Evolutionary conservation across 805 yeast genomes (phyloP), one percentile per base, ranked within the genome.

Genomic region (Cyberlindnera nakhonratchasimensis): DNA sequence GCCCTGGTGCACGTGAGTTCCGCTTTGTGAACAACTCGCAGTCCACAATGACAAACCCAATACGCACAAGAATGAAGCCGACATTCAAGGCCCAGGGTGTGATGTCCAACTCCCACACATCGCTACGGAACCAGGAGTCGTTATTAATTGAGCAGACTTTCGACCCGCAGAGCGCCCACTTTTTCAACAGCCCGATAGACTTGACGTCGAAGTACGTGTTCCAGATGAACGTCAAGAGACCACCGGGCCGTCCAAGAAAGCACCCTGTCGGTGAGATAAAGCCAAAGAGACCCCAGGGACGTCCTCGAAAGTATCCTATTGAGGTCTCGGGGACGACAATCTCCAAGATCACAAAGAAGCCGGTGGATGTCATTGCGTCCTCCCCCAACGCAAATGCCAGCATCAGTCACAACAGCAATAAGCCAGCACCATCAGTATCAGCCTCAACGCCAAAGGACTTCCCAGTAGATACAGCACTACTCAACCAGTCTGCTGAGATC

Each of bases 201-300:
- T 35, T 31, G 20, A 29, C 38, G 13, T 14, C 36, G 12, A 48
- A 47, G 32, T 55, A 52, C 29, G 36, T 48, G 0, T 52, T 55
- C 30, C 58, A 56, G 24, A 25, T 45, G 32, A 46, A 51, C 18
- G 38, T 55, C 14, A 74, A 53, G 69, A 71, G 58, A 62, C 67
- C 57, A 43, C 61, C 77, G 30, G 79, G 79, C 12, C 61, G 79
- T 48, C 79, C 79, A 2, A 61, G 77, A 49, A 74, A 74, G 51
- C 69, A 69, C 41, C 73, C 77, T 1, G 58, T 67, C n/a, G 75
- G 68, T 43, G 69, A 67, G 42, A 66, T 71, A 7, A 75, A 72
- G 34, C 40, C 42, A 4, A 58, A 54, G 34, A 55, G 59, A 39
- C 61, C 62, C 8, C 61, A 52, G 28, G 62, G 62, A 12, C 47